Evolutionary conservation across 345 rosid species (phyloP), one percentile per base, ranked within the genome.

Genomic region (Cochlearia excelsa): DNA sequence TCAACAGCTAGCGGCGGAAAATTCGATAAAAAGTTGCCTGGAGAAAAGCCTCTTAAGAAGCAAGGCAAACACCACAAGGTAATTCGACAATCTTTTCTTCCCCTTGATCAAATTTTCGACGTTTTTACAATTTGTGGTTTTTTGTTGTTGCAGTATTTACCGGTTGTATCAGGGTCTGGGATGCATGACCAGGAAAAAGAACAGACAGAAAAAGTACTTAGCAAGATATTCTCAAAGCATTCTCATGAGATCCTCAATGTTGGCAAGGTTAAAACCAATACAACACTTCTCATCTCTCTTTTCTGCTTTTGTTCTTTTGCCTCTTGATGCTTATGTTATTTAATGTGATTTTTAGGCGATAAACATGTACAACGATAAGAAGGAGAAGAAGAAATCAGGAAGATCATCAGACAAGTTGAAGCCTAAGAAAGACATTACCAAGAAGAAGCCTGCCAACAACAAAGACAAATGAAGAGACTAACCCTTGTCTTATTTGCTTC

Each of bases 1-100:
- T 81, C 97, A 55, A 92, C 97, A 9, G 97, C 91, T 38, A 92
- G 97, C 69, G 97, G 95, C 57, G 97, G 98, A 39, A 92, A 92
- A 79, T 93, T 93, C 38, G 99, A 92, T 74, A 88, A 81, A 72
- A 92, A 83, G 83, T 73, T 88, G 35, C 77, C 74, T 0, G 94
- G 95, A 63, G 98, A 92, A 61, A 92, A 88, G 67, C 79, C 95
- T 72, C 78, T 73, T 6, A 88, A 84, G 71, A 81, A 78, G 51
- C 84, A 78, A 62, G 93, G 94, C 57, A 92, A 88, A 69, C 81
- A 84, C 65, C 89, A 86, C 75, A 88, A 92, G 95, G 98, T 92
- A 68, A 62, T 53, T 42, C 6, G 49, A 42, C 29, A 2, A 60
- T 65, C 41, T 31, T 11, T n/a, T 30, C 2, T 11, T 39, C 37